Conservation (phyloP, 2,329 filamentous ascomycete genomes). For the Xylaria sp. region DNA sequence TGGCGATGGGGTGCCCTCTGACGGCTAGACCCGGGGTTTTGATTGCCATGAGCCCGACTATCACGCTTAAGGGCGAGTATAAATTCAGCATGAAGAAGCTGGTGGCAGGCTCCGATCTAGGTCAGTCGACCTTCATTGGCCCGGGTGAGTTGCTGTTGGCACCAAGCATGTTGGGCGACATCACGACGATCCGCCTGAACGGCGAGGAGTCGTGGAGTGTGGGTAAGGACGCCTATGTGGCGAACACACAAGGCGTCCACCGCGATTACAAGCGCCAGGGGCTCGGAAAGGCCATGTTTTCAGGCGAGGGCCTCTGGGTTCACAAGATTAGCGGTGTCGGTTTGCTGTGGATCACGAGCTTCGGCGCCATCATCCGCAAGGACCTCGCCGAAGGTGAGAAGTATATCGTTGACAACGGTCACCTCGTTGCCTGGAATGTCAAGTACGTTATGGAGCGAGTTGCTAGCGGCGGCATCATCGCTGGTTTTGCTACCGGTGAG, state of each 20-base stretch:
- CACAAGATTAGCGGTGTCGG: conserved; percentile 86
- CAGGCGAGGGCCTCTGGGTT: conserved; percentile 89
- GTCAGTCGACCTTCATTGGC: conserved; percentile 82
- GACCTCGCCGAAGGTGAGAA: conserved; percentile 80
- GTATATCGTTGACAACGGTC: conserved; percentile 93
- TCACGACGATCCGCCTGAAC: conserved; percentile 79
- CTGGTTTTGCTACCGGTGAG: conserved; percentile 82
- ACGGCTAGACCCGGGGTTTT: conserved; percentile 85
- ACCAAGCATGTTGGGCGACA: conserved; percentile 82
- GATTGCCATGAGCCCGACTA: conserved; percentile 92
- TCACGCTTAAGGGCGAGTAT: conserved; percentile 82
- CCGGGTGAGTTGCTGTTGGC: conserved; percentile 91
- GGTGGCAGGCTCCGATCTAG: conserved; percentile 83
- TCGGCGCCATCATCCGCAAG: conserved; percentile 94
- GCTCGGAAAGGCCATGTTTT: conserved; percentile 90
- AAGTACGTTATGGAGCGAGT: conserved; percentile 92
- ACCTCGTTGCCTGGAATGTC: conserved; percentile 96
- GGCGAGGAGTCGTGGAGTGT: conserved; percentile 84
- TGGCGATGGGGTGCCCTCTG: conserved; percentile 89
- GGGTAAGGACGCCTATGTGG: conserved; percentile 86
- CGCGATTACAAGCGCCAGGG: conserved; percentile 90
- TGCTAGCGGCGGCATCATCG: conserved; percentile 91
- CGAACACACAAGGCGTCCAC: conserved; percentile 84
- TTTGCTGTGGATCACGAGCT: conserved; percentile 88
- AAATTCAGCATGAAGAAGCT: conserved; percentile 94